Conservation (phyloP, 2,329 filamentous ascomycete genomes). For the Biscogniauxia marginata region DNA sequence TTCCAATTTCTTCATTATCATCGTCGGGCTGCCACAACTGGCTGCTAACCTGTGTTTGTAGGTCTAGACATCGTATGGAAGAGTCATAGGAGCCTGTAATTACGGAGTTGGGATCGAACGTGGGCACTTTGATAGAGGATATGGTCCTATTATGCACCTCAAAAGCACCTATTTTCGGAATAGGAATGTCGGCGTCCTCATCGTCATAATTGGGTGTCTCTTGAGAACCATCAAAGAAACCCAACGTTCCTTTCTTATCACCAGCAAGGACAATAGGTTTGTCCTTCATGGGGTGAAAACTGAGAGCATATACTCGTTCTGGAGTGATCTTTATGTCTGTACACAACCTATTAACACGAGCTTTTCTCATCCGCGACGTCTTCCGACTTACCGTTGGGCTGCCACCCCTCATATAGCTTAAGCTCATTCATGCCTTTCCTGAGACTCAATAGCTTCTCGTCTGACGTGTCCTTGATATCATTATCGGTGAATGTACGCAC, state of each 20-base stretch:
- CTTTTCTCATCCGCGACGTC: background rate
- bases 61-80: slow-evolving; percentile 81
- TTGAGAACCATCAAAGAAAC: slow-evolving; percentile 87
- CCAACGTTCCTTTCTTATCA: slow-evolving; percentile 88
- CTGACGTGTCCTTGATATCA: slow-evolving; percentile 74
- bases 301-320: slow-evolving; percentile 81
- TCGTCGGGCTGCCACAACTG: slow-evolving; percentile 78
- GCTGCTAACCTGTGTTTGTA: slow-evolving; percentile 74
- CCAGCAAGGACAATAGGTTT: slow-evolving; percentile 91
- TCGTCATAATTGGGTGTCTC: slow-evolving; percentile 57
- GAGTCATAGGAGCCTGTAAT: slow-evolving; percentile 92
- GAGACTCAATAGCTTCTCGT: slow-evolving; percentile 71
- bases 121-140: slow-evolving; percentile 75
- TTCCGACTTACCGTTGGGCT: slow-evolving; percentile 64
- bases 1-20: slow-evolving; percentile 67
- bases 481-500: slow-evolving; percentile 83
- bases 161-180: slow-evolving; percentile 82
- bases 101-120: slow-evolving; percentile 69
- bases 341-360: background rate
- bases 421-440: slow-evolving; percentile 75
- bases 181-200: slow-evolving; percentile 63
- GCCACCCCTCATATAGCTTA: slow-evolving; percentile 78
- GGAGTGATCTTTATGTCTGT: slow-evolving; percentile 87
- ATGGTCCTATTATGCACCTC: slow-evolving; percentile 91
- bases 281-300: slow-evolving; percentile 81